Evolutionary conservation across 1,284 basidiomycete species (phyloP).

Genomic region (Ustilago curta): DNA sequence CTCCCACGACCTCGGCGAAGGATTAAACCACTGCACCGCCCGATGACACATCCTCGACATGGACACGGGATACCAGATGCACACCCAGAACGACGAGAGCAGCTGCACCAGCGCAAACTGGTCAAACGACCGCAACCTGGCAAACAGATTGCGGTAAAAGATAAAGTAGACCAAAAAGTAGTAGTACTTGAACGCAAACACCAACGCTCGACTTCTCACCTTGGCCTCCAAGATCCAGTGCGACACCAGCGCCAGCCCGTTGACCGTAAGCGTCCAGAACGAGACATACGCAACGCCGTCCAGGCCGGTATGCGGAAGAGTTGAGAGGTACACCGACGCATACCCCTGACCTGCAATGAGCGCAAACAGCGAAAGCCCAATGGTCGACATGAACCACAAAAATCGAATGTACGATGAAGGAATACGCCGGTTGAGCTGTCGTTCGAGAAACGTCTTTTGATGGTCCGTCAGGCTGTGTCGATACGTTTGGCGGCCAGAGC

Average conservation of each 20-base stretch:
- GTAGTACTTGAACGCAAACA: constrained; percentile 73
- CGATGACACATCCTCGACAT: constrained; percentile 72
- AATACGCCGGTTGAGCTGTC: constrained; percentile 71
- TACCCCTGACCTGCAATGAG: constrained; percentile 75
- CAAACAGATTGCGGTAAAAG: constrained; percentile 71
- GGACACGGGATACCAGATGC: constrained; percentile 73
- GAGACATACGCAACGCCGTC: constrained; percentile 74
- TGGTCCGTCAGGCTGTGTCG: constrained; percentile 69
- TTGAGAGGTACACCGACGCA: constrained; percentile 73
- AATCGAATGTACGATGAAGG: constrained; percentile 74
- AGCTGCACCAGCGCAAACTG: constrained; percentile 73
- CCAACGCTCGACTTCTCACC: constrained; percentile 72
- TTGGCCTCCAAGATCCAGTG: constrained; percentile 73
- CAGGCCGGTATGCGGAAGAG: constrained; percentile 73
- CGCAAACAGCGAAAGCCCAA: constrained; percentile 73
- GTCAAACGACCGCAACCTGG: constrained; percentile 64
- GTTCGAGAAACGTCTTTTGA: constrained; percentile 72
- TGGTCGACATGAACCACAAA: constrained; percentile 74
- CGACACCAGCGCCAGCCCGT: constrained; percentile 71
- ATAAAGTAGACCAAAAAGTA: constrained; percentile 70
- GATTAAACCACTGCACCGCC: constrained; percentile 70
- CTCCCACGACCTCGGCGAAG: constrained; percentile 72
- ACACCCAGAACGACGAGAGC: constrained; percentile 72
- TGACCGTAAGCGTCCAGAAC: constrained; percentile 73
- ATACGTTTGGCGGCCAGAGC: constrained; percentile 66